phyloP scores from a whole-genome alignment of 2,329 filamentous ascomycete species.

The Pyrenophora seminiperda region DNA sequence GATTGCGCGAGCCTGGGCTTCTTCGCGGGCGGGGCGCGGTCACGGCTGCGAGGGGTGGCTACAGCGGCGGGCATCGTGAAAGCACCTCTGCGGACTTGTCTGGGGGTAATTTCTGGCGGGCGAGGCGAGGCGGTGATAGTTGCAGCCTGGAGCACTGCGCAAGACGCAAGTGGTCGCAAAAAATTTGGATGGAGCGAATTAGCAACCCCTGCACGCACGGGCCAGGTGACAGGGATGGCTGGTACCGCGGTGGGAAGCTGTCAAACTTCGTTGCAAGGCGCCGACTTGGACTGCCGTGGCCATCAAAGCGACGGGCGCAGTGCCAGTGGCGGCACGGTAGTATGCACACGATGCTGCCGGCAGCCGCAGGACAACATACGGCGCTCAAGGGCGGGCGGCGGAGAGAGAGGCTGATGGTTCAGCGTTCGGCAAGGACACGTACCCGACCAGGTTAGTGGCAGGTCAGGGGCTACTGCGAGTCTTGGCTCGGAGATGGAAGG shows the following conservation, averaged over 20 bases:
- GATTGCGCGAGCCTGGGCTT: constrained; percentile 45
- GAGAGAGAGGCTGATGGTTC: constrained; percentile 5
- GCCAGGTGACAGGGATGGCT: constrained; percentile 15
- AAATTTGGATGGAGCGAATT: constrained; percentile 23
- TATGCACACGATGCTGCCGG: neutral
- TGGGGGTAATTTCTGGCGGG: neutral
- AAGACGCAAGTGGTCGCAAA: constrained; percentile 27
- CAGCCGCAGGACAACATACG: neutral
- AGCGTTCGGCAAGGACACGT: constrained; percentile 21
- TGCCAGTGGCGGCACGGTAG: too few relatives aligned
- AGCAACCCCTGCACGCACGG: constrained; percentile 17
- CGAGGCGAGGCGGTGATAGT: constrained; percentile 11
- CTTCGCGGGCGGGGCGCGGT: constrained; percentile 44
- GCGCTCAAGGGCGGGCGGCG: neutral
- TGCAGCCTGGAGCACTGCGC: constrained; percentile 33
- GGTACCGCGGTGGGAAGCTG: constrained; percentile 11
- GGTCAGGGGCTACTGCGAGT: constrained; percentile 37
- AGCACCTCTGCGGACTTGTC: neutral
- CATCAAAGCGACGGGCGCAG: neutral
- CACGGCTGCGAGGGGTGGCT: constrained; percentile 31
- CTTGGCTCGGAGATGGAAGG: constrained; percentile 28
- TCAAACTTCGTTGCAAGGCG: constrained; percentile 4
- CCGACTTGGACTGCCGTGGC: neutral
- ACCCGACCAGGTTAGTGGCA: constrained; percentile 25
- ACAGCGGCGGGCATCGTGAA: constrained; percentile 42